A percentile compares a stretch with the other conserved stretches of the same genome.
Evolutionary conservation across 2,329 filamentous ascomycete species (phyloP).

Genomic region (Neophaeococcomyces mojaviensis): DNA sequence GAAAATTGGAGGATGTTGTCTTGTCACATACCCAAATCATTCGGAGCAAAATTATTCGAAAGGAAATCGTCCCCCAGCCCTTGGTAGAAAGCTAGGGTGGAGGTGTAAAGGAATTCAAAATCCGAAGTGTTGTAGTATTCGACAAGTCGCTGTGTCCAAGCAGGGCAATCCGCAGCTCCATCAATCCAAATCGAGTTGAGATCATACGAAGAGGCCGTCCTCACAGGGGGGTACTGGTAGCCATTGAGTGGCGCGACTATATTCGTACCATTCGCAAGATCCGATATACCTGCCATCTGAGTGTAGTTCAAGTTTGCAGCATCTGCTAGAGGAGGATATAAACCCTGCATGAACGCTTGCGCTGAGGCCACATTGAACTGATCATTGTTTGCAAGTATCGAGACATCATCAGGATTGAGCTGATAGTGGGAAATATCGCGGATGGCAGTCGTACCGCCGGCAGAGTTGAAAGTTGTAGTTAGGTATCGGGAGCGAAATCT

Average conservation of each 20-base stretch:
- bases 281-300: slow-evolving; percentile 15
- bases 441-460: slow-evolving; percentile 31
- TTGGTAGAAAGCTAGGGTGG: slow-evolving; percentile 40
- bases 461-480: slow-evolving; percentile 18
- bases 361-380: slow-evolving; percentile 46
- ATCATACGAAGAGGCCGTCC: slow-evolving; percentile 38
- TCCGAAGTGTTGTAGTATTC: slow-evolving; percentile 37
- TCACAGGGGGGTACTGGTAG: slow-evolving; percentile 51
- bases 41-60: slow-evolving; percentile 30
- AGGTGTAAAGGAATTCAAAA: slow-evolving; percentile 32
- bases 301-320: slow-evolving; percentile 28
- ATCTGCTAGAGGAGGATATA: slow-evolving; percentile 47
- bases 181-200: slow-evolving; percentile 44
- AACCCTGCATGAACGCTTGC: slow-evolving; percentile 54
- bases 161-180: slow-evolving; percentile 41
- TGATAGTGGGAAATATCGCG: slow-evolving; percentile 38
- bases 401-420: slow-evolving; percentile 41
- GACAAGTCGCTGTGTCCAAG: slow-evolving; percentile 29
- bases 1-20: no score
- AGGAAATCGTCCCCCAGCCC: slow-evolving; percentile 38
- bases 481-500: slow-evolving; percentile 50
- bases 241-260: slow-evolving; percentile 45
- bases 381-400: slow-evolving; percentile 40
- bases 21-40: not conserved
- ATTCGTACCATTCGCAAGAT: slow-evolving; percentile 42